phyloP scores from a whole-genome alignment of 176 grass and related monocot genomes.

The Otatea glauca region DNA sequence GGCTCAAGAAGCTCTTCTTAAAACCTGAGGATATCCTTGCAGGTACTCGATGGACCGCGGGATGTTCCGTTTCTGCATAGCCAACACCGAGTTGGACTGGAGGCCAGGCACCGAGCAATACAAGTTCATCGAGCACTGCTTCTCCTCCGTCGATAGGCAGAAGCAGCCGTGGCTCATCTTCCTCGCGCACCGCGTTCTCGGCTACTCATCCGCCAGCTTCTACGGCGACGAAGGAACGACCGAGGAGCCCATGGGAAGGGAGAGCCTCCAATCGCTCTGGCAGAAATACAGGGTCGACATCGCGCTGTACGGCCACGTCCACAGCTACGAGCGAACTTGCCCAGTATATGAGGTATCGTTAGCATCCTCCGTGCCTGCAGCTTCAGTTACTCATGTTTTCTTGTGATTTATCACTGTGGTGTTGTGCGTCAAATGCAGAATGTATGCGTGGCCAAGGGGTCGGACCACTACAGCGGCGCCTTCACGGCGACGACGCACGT shows the following conservation, averaged over 20 bases:
- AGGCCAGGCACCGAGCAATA: constrained; percentile 82
- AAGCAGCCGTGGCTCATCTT: constrained; percentile 98
- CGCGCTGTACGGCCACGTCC: constrained; percentile 73
- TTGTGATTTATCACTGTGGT: background rate
- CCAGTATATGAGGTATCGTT: constrained; percentile 69
- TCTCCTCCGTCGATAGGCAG: constrained; percentile 76
- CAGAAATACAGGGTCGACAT: constrained; percentile 91
- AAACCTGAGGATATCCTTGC: background rate
- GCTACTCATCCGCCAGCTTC: constrained; percentile 82
- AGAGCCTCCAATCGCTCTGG: constrained; percentile 80
- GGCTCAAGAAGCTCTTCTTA: background rate
- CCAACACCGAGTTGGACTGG: constrained; percentile 81
- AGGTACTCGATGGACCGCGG: constrained; percentile 81
- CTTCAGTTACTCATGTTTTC: background rate
- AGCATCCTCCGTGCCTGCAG: background rate
- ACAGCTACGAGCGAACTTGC: constrained; percentile 91
- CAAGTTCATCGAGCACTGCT: constrained; percentile 81
- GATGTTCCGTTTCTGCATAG: constrained; percentile 86
- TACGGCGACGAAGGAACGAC: constrained; percentile 69
- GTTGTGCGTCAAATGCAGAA: constrained; percentile 50
- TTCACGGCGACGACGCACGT: constrained; percentile 90
- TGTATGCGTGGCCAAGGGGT: constrained; percentile 63
- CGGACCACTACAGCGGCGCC: constrained; percentile 66
- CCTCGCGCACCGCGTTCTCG: constrained; percentile 80
- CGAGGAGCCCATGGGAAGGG: constrained; percentile 88